Conservation (phyloP, 441 rosid species). For the Euphorbia corollata region DNA sequence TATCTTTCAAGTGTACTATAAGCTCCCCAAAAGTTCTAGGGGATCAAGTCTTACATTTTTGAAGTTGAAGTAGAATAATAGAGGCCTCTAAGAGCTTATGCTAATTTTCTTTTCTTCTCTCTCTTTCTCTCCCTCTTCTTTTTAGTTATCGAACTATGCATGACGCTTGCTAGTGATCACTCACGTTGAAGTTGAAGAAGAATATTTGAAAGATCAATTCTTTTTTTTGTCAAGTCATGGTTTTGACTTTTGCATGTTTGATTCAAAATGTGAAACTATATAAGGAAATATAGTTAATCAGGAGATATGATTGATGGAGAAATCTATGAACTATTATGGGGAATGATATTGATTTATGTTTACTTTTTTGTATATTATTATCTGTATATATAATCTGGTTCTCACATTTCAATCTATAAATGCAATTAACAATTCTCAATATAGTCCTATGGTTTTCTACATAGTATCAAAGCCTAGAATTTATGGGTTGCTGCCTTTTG, state of each 20-base stretch:
- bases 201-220: neutral
- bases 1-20: neutral
- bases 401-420: no score
- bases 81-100: neutral
- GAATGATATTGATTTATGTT: no score
- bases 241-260: neutral
- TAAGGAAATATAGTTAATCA: no score
- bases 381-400: no score
- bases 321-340: no score
- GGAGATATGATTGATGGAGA: no score
- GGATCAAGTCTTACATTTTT: neutral
- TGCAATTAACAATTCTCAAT: no score
- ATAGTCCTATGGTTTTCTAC: no score
- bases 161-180: neutral
- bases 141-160: neutral
- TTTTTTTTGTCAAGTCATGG: constrained; percentile 7
- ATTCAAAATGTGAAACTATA: neutral
- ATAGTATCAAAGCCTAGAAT: no score
- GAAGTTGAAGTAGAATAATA: neutral
- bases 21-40: neutral
- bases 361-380: no score
- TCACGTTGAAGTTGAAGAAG: neutral
- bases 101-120: neutral
- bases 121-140: neutral
- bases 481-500: no score